phyloP scores from a whole-genome alignment of 495 filamentous ascomycete genomes.

The Lophiostoma macrostomum region DNA sequence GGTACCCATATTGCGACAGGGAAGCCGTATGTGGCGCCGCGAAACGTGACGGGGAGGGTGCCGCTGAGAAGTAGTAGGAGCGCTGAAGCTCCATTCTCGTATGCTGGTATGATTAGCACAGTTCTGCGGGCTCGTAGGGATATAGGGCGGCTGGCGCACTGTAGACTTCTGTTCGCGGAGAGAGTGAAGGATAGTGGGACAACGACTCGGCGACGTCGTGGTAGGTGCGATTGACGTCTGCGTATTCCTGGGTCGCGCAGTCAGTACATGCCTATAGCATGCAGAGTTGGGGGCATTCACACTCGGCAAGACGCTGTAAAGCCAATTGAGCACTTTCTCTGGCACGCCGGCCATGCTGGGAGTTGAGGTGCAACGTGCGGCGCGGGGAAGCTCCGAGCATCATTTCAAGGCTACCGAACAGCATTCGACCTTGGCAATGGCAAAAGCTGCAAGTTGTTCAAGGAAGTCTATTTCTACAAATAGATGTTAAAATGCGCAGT shows the following conservation, averaged over 20 bases:
- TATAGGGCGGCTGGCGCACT: slow-evolving; percentile 55
- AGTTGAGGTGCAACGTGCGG: slow-evolving; percentile 6
- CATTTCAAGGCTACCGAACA: neutral
- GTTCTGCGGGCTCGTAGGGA: neutral
- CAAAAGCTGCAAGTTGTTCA: no score
- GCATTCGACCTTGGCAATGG: no score
- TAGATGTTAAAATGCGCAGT: neutral
- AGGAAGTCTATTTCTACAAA: neutral
- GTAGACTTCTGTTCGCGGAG: slow-evolving; percentile 92
- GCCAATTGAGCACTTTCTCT: slow-evolving; percentile 88
- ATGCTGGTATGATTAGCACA: slow-evolving; percentile 55
- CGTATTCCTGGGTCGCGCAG: slow-evolving; percentile 68
- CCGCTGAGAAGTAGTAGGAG: slow-evolving; percentile 84
- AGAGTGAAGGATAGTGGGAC: slow-evolving; percentile 75
- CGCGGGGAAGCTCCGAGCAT: slow-evolving; percentile 26
- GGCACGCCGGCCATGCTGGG: slow-evolving; percentile 68
- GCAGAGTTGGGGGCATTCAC: slow-evolving; percentile 46
- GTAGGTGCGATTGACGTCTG: slow-evolving; percentile 86
- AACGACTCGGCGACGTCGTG: slow-evolving; percentile 83
- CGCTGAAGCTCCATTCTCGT: slow-evolving; percentile 81
- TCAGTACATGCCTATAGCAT: slow-evolving; percentile 1
- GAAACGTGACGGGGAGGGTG: slow-evolving; percentile 82
- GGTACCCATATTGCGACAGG: slow-evolving; percentile 95
- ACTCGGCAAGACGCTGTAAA: slow-evolving; percentile 83
- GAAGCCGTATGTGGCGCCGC: slow-evolving; percentile 85